phyloP scores from a whole-genome alignment of 768 basidiomycete genomes.

The Panaeolus papilionaceus region DNA sequence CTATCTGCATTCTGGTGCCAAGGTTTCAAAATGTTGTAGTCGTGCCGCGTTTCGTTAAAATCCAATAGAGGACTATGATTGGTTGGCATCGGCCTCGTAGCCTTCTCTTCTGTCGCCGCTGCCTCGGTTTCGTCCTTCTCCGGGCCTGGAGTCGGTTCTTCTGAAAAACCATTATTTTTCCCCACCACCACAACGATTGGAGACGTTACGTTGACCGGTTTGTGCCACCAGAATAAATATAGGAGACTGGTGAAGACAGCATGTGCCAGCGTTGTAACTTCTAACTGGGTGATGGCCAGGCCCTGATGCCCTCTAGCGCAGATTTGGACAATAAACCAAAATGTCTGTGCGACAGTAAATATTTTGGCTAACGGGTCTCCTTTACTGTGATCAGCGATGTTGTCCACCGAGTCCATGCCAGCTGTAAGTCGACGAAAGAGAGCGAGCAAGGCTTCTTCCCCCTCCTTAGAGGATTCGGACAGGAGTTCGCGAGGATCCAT shows the following conservation, averaged over 20 bases:
- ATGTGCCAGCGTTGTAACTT: conserved; percentile 18
- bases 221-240: conserved; percentile 13
- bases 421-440: neutral
- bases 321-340: conserved; percentile 8
- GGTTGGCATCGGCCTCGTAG: neutral
- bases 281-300: conserved; percentile 6
- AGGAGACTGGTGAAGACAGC: conserved; percentile 13
- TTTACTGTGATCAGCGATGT: neutral
- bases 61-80: neutral
- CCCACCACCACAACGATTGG: neutral
- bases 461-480: too few relatives aligned
- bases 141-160: neutral
- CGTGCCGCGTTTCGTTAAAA: neutral
- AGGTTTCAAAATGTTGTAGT: neutral
- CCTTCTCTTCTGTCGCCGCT: too few relatives aligned
- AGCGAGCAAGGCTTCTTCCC: neutral
- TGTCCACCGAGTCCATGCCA: neutral
- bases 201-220: conserved; percentile 15
- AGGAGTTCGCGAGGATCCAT: too few relatives aligned
- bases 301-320: neutral
- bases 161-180: neutral
- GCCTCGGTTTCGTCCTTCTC: neutral
- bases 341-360: neutral
- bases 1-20: neutral
- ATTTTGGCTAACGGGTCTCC: neutral